Base-by-base conservation (phyloP, 1,284 basidiomycete genomes). In the Termitomyces sp. region DNA sequence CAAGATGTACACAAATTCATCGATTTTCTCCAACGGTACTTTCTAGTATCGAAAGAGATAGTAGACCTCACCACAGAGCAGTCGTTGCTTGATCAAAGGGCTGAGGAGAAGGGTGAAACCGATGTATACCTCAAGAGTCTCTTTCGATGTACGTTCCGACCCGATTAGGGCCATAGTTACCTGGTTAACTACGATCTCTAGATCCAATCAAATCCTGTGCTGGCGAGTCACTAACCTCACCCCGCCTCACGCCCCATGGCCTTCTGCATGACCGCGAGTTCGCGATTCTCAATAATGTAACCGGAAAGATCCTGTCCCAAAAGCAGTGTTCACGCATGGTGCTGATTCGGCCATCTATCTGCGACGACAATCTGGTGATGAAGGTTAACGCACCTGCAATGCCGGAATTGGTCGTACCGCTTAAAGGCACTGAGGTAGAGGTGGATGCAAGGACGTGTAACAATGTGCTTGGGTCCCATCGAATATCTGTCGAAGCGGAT, bases 131-230 rank as follows among this genome's bases (percentile, higher is more conserved):
- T 59, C 5, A 30, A 54, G 28, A 51, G 45, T 13, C 58, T 59
- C 17, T 43, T 57, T 38, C 55, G 58, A 24, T 59, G 58, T 59
- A 53, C 17, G 58, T 57, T 19, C 9, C 12, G 5, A 6, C 21
- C 19, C 5, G 2, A 1, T 26, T 21, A 12, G 1, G 12, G n/a
- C n/a, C 17, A 48, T 43, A 6, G 33, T 42, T 10, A 26, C 3
- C 33, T 9, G 7, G 33, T 30, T 51, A 26, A 54, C 9, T 5
- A 15, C 24, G 12, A 24, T 9, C 28, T 26, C 7, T 13, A 59
- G 58, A 59, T 26, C 58, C 58, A 9, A 59, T 59, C 31, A 59
- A 59, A 48, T 59, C 58, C 5, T 59, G 58, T 45, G 58, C 52
- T 6, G 58, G 58, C 17, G 55, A 59, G 24, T 9, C 42, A 9